Base-by-base conservation (phyloP, 495 filamentous ascomycete genomes). In the Ascobolus immersus region DNA sequence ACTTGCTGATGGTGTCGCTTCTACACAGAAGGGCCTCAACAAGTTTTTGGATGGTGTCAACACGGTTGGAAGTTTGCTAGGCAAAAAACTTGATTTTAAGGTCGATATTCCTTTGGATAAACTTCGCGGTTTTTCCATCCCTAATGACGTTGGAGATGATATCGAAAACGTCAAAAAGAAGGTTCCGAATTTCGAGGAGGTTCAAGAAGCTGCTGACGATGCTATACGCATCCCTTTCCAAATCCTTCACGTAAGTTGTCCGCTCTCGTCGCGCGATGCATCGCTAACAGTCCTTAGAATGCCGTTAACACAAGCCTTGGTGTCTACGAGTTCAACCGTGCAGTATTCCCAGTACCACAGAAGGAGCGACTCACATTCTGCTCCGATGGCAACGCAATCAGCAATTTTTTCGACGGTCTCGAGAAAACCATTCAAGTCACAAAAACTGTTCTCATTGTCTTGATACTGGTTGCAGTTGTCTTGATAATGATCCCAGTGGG, bases 311-410 rank as follows among this genome's bases (percentile, higher is more conserved):
- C 60, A 4, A 63, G 58, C 14, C 57, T 84, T 43, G 62, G 64
- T 12, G 62, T 53, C 26, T 93, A 79, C 59, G 54, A 51, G 21
- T 89, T 94, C 48, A 68, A 94, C 49, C 60, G 69, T 5, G 64
- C 63, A 9, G 45, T 75, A 3, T 75, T 96, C 37, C 76, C 79
- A 0, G 58, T 91, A 5, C 78, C 89, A 1, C 42, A 67, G 39
- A 92, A 89, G 53, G 61, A 84, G 47, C 55, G 68, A 13, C 56
- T 96, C 23, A 70, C 64, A 5, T 96, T 96, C 58, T 96, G 86
- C 57, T 72, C 78, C 21, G 62, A 72, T 52, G 78, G 84, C 55
- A 65, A 72, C 34, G 69, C 64, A 14, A 77, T 96, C 60, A 69
- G 73, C 49, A 61, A 73, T 39, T 94, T 94, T 63, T 96, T 96